Base-by-base conservation (phyloP, 2,329 filamentous ascomycete genomes). In the Rutstroemia sp. region DNA sequence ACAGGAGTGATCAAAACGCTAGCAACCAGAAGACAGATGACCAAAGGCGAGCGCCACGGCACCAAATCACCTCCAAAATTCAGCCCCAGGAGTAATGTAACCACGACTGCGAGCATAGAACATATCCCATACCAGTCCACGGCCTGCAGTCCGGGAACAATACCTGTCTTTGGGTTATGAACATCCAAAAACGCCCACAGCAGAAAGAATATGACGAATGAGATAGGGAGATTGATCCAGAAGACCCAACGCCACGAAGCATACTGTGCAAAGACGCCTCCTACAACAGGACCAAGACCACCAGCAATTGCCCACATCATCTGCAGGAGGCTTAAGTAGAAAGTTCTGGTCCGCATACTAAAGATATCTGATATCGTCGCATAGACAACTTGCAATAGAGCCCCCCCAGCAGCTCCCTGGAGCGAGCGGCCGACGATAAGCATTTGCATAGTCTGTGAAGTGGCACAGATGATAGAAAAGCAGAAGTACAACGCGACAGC, bases 41-140 rank as follows among this genome's bases (percentile, higher is more conserved):
- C 87, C 1, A 81, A 85, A 1, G 87, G 78, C 0, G 87, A 92
- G 53, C 74, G 72, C 90, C 90, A 95, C 9, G 34, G 84, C 61
- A 81, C 82, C 34, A 77, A 76, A 49, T 88, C 79, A 49, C 89
- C 90, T 52, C 90, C 91, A 61, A 92, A 88, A 64, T 95, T 86
- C 7, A 95, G 80, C 1, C 90, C 91, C 44, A 95, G 82, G 4
- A 95, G 80, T 62, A 95, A 77, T 86, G 95, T 91, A 38, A 94
- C 75, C 0, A 87, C 90, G 19, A 86, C 86, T 46, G 85, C 87
- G 25, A 92, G 79, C 67, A 95, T 82, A 25, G 57, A 59, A 14
- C 85, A 48, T 0, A 79, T 82, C 0, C 87, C 87, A 16, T 74
- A 61, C 79, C 79, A 81, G 62, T 82, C 79, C 19, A 81, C 72